A percentile compares a stretch with the other conserved stretches of the same genome.
Evolutionary conservation across 2,329 filamentous ascomycete species (phyloP).

Genomic region (Pseudocercospora vitis): DNA sequence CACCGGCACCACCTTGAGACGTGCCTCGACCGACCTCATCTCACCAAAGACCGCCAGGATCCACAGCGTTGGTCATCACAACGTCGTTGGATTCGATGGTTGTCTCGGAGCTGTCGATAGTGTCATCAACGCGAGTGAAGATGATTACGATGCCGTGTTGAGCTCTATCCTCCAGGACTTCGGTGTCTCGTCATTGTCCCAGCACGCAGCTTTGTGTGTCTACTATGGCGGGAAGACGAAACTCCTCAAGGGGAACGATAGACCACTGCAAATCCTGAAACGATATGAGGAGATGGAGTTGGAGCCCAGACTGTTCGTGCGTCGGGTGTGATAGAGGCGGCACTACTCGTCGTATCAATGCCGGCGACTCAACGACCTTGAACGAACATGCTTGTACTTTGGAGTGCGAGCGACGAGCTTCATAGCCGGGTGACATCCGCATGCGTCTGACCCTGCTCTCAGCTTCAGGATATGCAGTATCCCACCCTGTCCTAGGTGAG

Average conservation of each 20-base stretch:
- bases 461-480: too few relatives aligned
- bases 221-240: slow-evolving; percentile 8
- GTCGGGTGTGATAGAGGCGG: background rate
- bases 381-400: too few relatives aligned
- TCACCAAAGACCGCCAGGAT: slow-evolving; percentile 10
- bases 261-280: background rate
- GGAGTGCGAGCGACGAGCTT: too few relatives aligned
- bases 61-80: slow-evolving; percentile 8
- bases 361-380: too few relatives aligned
- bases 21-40: slow-evolving; percentile 11
- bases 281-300: slow-evolving; percentile 8
- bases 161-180: background rate
- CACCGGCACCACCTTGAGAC: background rate
- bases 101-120: background rate
- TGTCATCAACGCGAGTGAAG: background rate
- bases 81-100: slow-evolving; percentile 1
- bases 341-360: too few relatives aligned
- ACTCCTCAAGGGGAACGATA: background rate
- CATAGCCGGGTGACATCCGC: too few relatives aligned
- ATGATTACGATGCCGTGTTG: background rate
- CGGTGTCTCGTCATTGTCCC: background rate
- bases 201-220: background rate
- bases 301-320: slow-evolving; percentile 3
- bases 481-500: too few relatives aligned
- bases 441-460: too few relatives aligned